Evolutionary conservation across 23 red algal species (phyloP), one percentile per base, ranked within the genome.

Genomic region (Agarophyton chilense): DNA sequence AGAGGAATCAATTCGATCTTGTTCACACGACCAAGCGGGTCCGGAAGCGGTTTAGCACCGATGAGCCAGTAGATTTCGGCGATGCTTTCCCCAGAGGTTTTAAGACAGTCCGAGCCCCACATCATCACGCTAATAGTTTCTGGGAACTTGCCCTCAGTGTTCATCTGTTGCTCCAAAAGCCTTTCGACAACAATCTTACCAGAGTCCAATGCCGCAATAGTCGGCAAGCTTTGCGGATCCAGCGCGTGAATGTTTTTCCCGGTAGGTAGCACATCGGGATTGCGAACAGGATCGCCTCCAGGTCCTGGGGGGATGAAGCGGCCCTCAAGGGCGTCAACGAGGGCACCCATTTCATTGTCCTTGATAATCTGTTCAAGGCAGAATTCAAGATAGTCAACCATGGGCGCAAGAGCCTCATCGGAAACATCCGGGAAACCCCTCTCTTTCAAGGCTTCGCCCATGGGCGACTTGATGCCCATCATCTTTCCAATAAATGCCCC

Each of bases 211-310:
- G 97, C 97, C 0, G 97, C 93, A 56, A 83, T 72, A 47, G 97
- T 99, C 13, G 97, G 97, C 31, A 99, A 88, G 66, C 92, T 95
- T 77, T 99, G 97, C n/a, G 97, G 97, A 60, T 99, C 97, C 82
- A 99, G 72, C 36, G 97, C 97, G 47, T 99, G 97, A 62, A 99
- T 96, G 94, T 99, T 99, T 93, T 99, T 99, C 49, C 97, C 97
- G 11, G 97, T 99, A 38, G 97, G 97, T 43, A 99, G 47, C 10
- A 99, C 97, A 71, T 88, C 90, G 19, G 97, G 97, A 77, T 99
- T 99, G 10, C 97, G 93, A 72, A 99, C 91, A 12, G 97, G 97
- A 65, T 99, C 97, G 39, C 97, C 97, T 6, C 97, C 97, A 34
- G 97, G 97, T 35, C 97, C 97, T 33, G 97, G 97, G 16, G 89